Evolutionary conservation across 305 asterid genomes (phyloP).

Genomic region (Fraxinus velutina): DNA sequence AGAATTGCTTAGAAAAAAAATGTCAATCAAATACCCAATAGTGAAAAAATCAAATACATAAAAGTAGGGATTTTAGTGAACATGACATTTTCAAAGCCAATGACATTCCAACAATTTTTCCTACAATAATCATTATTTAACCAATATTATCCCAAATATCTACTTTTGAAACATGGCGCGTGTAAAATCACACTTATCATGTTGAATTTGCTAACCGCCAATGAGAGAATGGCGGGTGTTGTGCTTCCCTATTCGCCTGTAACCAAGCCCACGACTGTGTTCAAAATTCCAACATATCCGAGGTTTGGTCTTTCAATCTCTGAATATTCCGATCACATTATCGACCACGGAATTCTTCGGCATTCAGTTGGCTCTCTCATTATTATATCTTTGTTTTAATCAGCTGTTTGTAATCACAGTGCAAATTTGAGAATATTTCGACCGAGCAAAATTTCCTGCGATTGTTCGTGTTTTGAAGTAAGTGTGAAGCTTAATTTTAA

Average conservation of each 20-base stretch:
- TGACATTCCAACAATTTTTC: no score
- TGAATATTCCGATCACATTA: not conserved
- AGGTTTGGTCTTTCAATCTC: not conserved
- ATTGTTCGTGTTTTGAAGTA: constrained; percentile 69
- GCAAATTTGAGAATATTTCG: constrained; percentile 24
- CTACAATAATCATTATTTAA: no score
- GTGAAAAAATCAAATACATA: no score
- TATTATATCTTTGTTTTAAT: not conserved
- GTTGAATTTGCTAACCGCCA: constrained; percentile 3
- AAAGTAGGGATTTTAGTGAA: no score
- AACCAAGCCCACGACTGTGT: not conserved
- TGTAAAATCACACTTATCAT: no score
- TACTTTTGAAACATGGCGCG: no score
- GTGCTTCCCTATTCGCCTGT: not conserved
- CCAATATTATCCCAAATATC: no score
- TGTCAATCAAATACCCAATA: no score
- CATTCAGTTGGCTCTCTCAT: not conserved
- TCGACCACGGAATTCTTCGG: not conserved
- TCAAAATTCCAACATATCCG: not conserved
- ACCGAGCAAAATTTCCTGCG: constrained; percentile 42
- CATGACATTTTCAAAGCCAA: no score
- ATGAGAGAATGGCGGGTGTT: not conserved
- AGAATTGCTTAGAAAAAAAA: no score
- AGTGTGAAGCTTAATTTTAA: constrained; percentile 11
- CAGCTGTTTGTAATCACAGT: constrained; percentile 26